Conservation (phyloP, 352 stramenopile genomes). For the Phytophthora sp. region DNA sequence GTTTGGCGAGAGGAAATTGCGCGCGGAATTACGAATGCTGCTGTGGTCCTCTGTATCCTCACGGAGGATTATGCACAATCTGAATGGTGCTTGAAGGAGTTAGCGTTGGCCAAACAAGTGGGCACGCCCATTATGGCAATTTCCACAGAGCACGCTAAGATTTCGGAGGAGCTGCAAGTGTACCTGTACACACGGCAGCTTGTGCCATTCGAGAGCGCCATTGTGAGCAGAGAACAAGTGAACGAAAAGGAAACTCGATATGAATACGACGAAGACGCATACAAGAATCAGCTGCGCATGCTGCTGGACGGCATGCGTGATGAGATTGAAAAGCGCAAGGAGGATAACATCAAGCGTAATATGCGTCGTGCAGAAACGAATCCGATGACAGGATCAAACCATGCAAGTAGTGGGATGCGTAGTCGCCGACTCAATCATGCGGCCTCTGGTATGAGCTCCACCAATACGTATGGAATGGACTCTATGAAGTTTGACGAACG, state of each 20-base stretch:
- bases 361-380: constrained; percentile 50
- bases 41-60: constrained; percentile 77
- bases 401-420: constrained; percentile 12
- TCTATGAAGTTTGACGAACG: constrained; percentile 60
- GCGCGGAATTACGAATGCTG: constrained; percentile 71
- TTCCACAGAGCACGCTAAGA: constrained; percentile 69
- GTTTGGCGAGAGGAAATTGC: constrained; percentile 88
- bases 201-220: constrained; percentile 77
- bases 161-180: constrained; percentile 86
- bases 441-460: constrained; percentile 35
- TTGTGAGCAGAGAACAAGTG: constrained; percentile 53
- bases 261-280: constrained; percentile 70
- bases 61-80: constrained; percentile 79
- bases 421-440: constrained; percentile 29
- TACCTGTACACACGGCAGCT: constrained; percentile 87
- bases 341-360: constrained; percentile 61
- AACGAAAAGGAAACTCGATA: constrained; percentile 58
- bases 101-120: constrained; percentile 82
- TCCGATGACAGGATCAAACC: constrained; percentile 24
- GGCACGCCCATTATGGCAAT: constrained; percentile 81
- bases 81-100: constrained; percentile 83
- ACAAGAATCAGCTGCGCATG: constrained; percentile 72
- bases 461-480: constrained; percentile 35
- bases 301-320: constrained; percentile 80
- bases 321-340: constrained; percentile 85